Evolutionary conservation across 768 basidiomycete species (phyloP).

Genomic region (Gloeostereum incarnatum): DNA sequence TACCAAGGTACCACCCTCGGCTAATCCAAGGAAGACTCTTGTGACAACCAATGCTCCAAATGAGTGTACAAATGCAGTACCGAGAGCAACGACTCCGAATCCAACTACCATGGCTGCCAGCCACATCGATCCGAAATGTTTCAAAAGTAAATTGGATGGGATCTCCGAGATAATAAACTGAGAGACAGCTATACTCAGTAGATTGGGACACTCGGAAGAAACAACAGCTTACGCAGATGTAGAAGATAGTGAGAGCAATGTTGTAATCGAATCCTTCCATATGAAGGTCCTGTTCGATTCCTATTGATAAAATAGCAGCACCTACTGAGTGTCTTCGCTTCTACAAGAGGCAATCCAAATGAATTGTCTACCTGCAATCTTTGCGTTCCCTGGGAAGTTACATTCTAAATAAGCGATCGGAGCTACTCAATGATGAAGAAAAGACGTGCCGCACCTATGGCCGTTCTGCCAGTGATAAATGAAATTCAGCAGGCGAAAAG

Average conservation of each 20-base stretch:
- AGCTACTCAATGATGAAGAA: background rate
- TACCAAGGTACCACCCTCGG: conserved; percentile 33
- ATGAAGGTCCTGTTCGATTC: conserved; percentile 28
- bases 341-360: background rate
- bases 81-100: conserved; percentile 28
- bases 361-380: conserved; percentile 18
- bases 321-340: no score
- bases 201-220: background rate
- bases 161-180: conserved; percentile 29
- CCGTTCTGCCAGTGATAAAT: conserved; percentile 12
- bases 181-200: background rate
- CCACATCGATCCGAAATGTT: conserved; percentile 28
- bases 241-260: conserved; percentile 30
- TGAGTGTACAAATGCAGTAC: conserved; percentile 27
- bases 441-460: conserved; percentile 9
- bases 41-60: conserved; percentile 25
- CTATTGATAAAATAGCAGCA: no score
- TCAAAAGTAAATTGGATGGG: conserved; percentile 32
- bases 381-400: conserved; percentile 24
- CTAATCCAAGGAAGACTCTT: conserved; percentile 27
- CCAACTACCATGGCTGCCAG: conserved; percentile 25
- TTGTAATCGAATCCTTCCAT: conserved; percentile 32
- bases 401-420: conserved; percentile 11
- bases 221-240: conserved; percentile 20
- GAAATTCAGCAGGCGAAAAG: background rate